Evolutionary conservation across 2,329 filamentous ascomycete genomes (phyloP), one percentile per base, ranked within the genome.

Genomic region (Westerdykella aurantiaca): DNA sequence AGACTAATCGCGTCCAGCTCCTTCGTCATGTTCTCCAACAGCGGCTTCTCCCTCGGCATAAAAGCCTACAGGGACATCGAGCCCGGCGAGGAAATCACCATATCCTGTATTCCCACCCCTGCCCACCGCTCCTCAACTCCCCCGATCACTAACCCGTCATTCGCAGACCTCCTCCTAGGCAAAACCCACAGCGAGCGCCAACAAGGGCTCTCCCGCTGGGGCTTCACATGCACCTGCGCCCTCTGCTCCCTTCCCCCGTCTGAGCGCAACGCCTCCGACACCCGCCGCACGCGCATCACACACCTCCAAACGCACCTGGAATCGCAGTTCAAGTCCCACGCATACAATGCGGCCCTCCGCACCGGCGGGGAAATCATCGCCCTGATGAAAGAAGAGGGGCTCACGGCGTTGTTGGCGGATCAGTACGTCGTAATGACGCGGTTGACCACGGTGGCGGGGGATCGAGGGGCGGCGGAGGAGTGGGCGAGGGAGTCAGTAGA

Each of bases 21-120:
- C 12, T 60, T 56, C 40, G 51, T 57, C 16, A 49, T 58, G 21
- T 57, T 58, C 42, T 60, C 55, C n/a, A 47, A 39, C 29, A 46
- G 43, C 12, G 54, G 53, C 11, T 39, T 58, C 25, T 52, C 46
- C 14, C 50, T 57, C 37, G 51, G 47, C 2, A 45, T 58, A 6
- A 58, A 57, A 51, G 50, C 57, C 6, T 57, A 55, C 37, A 49
- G 48, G 9, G 47, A 47, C 38, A 58, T 60, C 22, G 33, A 48
- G 9, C 39, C 41, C 4, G 57, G 57, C n/a, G 55, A 58, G 34
- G 57, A 60, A 44, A 55, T 60, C 13, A 56, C 39, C 2, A 45
- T 60, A 6, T 53, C 50, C 4, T 60, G 52, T 56, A 41, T 2
- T 39, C 37, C n/a, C 29, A 12, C 31, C 10, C 39, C 6, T 25